Evolutionary conservation across 306 rosid species (phyloP).

Genomic region (Acmispon strigosus): DNA sequence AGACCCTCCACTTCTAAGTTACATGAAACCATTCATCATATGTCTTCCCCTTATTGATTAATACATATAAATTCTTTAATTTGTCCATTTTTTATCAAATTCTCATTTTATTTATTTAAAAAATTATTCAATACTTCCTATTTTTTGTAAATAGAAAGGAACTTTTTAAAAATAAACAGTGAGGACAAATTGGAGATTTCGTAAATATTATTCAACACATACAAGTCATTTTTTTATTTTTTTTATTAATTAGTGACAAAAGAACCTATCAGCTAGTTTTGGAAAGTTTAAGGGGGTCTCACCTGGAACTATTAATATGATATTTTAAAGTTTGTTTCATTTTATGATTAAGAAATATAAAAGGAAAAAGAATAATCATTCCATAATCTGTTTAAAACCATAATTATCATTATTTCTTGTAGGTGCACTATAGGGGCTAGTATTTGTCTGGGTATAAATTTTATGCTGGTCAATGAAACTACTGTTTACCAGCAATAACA

Average conservation of each 20-base stretch:
- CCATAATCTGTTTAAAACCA: neutral
- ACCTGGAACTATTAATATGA: neutral
- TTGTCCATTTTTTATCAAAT: neutral
- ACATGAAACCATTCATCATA: conserved; percentile 2
- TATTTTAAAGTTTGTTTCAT: no score
- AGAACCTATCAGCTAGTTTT: neutral
- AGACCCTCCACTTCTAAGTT: conserved; percentile 1
- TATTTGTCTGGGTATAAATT: neutral
- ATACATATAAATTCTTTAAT: neutral
- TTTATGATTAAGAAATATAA: no score
- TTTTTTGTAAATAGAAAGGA: neutral
- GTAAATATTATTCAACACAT: neutral
- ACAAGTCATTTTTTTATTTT: neutral
- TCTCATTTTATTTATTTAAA: neutral
- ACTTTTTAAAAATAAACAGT: neutral
- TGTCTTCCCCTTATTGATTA: neutral
- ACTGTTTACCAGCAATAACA: neutral
- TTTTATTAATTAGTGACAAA: neutral
- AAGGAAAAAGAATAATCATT: neutral
- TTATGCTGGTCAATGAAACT: neutral
- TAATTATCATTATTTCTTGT: neutral
- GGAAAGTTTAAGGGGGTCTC: neutral
- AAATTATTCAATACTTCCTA: neutral
- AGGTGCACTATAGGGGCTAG: neutral
- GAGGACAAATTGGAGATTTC: neutral